Evolutionary conservation across 305 asterid genomes (phyloP).

Genomic region (Fraxinus xanthoxyloides): DNA sequence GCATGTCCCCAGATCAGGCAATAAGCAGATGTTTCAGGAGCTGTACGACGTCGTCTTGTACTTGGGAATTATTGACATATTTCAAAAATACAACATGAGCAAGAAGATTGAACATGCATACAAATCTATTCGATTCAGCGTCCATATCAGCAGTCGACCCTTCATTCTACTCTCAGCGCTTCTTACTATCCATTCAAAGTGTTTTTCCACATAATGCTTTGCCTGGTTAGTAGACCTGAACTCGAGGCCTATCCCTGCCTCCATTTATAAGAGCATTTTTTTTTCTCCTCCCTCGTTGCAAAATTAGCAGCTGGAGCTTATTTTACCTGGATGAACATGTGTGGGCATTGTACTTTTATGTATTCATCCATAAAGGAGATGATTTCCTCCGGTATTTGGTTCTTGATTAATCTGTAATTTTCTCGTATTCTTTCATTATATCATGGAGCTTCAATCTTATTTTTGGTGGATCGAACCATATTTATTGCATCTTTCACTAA

Average conservation of each 20-base stretch:
- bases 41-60: conserved; percentile 81
- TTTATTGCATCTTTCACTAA: background rate
- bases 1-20: conserved; percentile 41
- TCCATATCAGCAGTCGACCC: conserved; percentile 42
- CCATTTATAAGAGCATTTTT: no score
- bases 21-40: conserved; percentile 56
- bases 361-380: no score
- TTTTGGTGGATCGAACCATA: background rate
- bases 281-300: no score
- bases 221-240: conserved; percentile 18
- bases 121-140: conserved; percentile 68
- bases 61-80: conserved; percentile 83
- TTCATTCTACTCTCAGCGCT: conserved; percentile 71
- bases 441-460: background rate
- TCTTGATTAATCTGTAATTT: background rate
- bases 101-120: conserved; percentile 84
- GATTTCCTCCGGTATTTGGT: no score
- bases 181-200: conserved; percentile 70
- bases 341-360: no score
- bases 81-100: conserved; percentile 81
- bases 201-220: conserved; percentile 59
- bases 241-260: no score
- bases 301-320: no score
- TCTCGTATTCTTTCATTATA: background rate
- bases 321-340: no score